Percentiles rank a stretch among this genome's conserved stretches.
Evolutionary conservation across 1,139 yeast genomes (phyloP).

Genomic region (Zygosaccharomyces sapae): DNA sequence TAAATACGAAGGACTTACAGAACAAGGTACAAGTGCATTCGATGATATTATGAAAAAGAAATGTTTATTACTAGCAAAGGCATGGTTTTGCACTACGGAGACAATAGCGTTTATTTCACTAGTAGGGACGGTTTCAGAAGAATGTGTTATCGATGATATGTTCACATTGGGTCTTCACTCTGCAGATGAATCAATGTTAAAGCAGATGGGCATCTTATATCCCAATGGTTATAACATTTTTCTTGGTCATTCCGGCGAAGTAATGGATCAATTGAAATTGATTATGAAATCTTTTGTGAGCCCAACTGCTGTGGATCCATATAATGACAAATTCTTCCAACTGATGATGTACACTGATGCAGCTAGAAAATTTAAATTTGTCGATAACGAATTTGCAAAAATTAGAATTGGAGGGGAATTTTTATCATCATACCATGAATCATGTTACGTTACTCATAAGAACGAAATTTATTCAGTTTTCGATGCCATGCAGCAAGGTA

Average conservation of each 20-base stretch:
- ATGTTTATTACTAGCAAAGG: constrained; percentile 48
- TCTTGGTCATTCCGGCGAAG: constrained; percentile 43
- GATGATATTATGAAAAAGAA: constrained; percentile 6
- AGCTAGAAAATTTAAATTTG: constrained; percentile 9
- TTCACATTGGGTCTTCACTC: constrained; percentile 36
- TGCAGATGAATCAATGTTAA: constrained; percentile 32
- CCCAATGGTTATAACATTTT: constrained; percentile 49
- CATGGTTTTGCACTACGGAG: constrained; percentile 63
- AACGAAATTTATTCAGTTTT: constrained; percentile 9
- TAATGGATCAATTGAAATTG: constrained; percentile 32
- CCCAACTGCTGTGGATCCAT: constrained; percentile 2
- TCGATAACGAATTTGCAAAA: constrained; percentile 11
- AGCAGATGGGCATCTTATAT: constrained; percentile 42
- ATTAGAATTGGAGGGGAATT: not conserved
- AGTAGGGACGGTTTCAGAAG: constrained; percentile 51
- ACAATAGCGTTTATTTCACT: constrained; percentile 51
- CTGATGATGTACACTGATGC: constrained; percentile 8
- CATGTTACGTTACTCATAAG: constrained; percentile 4
- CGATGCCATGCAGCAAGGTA: constrained; percentile 14
- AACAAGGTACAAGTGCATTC: constrained; percentile 24
- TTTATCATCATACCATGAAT: not conserved
- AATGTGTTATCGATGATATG: constrained; percentile 48
- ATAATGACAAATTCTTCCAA: constrained; percentile 10
- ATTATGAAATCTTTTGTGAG: constrained; percentile 20
- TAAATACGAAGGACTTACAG: constrained; percentile 42